phyloP scores from a whole-genome alignment of 1,139 yeast genomes.

The Pichia sp. region DNA sequence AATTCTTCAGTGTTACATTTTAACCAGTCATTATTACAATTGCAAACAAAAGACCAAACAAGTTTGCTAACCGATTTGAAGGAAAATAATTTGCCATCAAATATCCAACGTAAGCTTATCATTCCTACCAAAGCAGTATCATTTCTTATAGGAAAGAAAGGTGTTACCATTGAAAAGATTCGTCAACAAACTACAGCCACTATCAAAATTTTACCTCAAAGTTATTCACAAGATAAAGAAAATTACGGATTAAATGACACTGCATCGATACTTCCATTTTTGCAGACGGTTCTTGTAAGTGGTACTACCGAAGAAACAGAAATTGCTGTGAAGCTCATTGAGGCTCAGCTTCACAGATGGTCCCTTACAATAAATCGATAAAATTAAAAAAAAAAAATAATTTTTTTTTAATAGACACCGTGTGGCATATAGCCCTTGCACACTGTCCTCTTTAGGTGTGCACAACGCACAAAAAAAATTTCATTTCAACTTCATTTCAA shows the following conservation, averaged over 20 bases:
- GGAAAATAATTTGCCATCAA: not conserved
- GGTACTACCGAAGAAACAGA: too few species aligned
- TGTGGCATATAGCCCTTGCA: too few species aligned
- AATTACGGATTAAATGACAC: not conserved
- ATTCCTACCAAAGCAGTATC: constrained; percentile 5
- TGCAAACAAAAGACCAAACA: too few species aligned
- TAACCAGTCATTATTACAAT: not conserved
- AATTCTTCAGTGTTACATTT: not conserved
- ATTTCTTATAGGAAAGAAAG: constrained; percentile 6
- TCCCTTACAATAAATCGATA: too few species aligned
- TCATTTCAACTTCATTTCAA: too few species aligned
- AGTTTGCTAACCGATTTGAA: not conserved
- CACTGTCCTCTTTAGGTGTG: too few species aligned
- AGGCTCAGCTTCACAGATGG: too few species aligned
- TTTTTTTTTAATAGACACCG: too few species aligned
- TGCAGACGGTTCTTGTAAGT: not conserved
- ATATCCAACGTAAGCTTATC: not conserved
- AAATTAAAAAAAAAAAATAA: too few species aligned
- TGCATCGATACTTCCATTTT: too few species aligned
- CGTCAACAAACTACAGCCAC: constrained; percentile 3
- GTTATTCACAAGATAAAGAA: not conserved
- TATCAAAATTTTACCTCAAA: constrained; percentile 3
- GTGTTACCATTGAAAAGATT: constrained; percentile 2
- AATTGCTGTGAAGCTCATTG: too few species aligned
- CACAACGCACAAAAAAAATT: too few species aligned